Evolutionary conservation across 495 filamentous ascomycete genomes (phyloP).

Genomic region (Penicillium longicatenatum): DNA sequence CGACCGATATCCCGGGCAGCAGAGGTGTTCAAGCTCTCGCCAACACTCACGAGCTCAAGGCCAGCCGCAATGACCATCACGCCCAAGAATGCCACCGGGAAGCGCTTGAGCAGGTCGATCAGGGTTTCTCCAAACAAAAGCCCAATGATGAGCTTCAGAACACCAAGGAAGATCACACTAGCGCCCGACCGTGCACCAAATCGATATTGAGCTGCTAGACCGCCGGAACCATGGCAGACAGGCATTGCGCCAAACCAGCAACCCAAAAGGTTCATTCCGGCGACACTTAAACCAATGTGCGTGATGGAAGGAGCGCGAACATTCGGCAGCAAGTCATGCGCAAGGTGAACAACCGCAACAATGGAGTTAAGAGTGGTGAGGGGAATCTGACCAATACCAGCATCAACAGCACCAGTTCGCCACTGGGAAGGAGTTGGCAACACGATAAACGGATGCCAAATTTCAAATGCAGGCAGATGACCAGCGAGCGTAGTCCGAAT

Average conservation of each 20-base stretch:
- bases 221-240: slow-evolving; percentile 90
- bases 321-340: slow-evolving; percentile 70
- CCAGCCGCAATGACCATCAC: slow-evolving; percentile 90
- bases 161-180: slow-evolving; percentile 76
- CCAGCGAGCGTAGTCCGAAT: slow-evolving; percentile 37
- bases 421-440: slow-evolving; percentile 51
- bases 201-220: slow-evolving; percentile 82
- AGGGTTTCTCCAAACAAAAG: slow-evolving; percentile 70
- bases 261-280: slow-evolving; percentile 76
- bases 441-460: slow-evolving; percentile 51
- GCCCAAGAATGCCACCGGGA: slow-evolving; percentile 74
- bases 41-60: slow-evolving; percentile 80
- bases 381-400: slow-evolving; percentile 81
- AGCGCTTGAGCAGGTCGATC: slow-evolving; percentile 63
- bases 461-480: slow-evolving; percentile 46
- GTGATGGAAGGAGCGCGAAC: slow-evolving; percentile 67
- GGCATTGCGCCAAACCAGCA: slow-evolving; percentile 96
- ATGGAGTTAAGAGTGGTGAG: slow-evolving; percentile 90
- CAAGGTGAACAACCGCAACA: slow-evolving; percentile 77
- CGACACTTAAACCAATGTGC: slow-evolving; percentile 76
- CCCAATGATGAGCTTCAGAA: slow-evolving; percentile 74
- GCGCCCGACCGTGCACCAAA: slow-evolving; percentile 89
- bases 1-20: slow-evolving; percentile 62
- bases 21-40: slow-evolving; percentile 73
- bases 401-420: slow-evolving; percentile 51